phyloP scores from a whole-genome alignment of 495 filamentous ascomycete species.

The Aspergillus sclerotioniger region DNA sequence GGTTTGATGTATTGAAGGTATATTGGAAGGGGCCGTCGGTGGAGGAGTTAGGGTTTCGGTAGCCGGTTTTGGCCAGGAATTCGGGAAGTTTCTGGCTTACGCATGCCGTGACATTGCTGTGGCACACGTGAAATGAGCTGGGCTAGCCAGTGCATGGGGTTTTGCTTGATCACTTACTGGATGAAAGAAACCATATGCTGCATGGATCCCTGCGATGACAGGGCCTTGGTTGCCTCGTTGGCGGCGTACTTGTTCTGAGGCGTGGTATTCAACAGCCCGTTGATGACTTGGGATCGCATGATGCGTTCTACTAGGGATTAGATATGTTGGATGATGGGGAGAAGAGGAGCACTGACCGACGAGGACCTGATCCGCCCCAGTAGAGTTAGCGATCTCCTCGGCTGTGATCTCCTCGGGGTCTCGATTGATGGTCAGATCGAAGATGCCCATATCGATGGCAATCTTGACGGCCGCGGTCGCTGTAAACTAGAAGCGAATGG shows the following conservation, averaged over 20 bases:
- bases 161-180: background rate
- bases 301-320: background rate
- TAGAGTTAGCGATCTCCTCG: background rate
- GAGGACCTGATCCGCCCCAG: background rate
- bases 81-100: constrained; percentile 11
- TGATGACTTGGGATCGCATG: background rate
- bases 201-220: background rate
- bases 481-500: no score
- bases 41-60: constrained; percentile 16
- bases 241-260: constrained; percentile 1
- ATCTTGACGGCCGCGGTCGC: background rate
- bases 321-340: background rate
- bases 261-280: constrained; percentile 1
- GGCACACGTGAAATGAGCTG: background rate
- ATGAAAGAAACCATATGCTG: constrained; percentile 1
- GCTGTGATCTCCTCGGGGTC: background rate
- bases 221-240: background rate
- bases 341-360: background rate
- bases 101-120: background rate
- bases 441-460: constrained; percentile 1
- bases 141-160: background rate
- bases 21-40: constrained; percentile 15
- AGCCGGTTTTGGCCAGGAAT: constrained; percentile 12
- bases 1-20: constrained; percentile 1
- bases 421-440: background rate